Base-by-base conservation (phyloP, 2,329 filamentous ascomycete genomes). In the Pseudopyricularia cyperi region DNA sequence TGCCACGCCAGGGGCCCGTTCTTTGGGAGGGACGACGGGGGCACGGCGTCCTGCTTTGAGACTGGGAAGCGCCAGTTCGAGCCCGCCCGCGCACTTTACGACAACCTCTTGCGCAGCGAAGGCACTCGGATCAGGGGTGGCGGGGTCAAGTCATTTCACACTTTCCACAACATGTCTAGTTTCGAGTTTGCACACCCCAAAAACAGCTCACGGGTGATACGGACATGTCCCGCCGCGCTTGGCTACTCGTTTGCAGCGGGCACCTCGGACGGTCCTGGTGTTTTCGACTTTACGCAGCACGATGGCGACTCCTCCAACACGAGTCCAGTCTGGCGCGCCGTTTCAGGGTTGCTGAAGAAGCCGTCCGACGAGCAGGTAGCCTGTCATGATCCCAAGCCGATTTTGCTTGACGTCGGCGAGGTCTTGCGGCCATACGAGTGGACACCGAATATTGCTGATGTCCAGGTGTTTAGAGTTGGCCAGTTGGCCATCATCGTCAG, bases 221-320 rank as follows among this genome's bases (percentile, higher is more conserved):
- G 72, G 37, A 95, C 89, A 0, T 95, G 90, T 60, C 83, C 89
- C 15, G 89, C 89, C 1, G 89, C 89, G 1, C 71, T 96, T 52
- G 90, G 90, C 3, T 91, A 91, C 63, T 88, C 86, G 1, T 96
- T 96, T 62, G 89, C 89, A 1, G 90, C 86, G 3, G 90, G 90
- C 19, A 96, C 90, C 0, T 87, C 87, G 0, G 90, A 96, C 60
- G 87, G 90, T 0, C 89, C 90, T 0, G 90, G 90, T 2, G 80
- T 80, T 0, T 93, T 94, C 60, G 90, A 95, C 68, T 95, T 95
- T 63, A 93, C 87, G 1, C 91, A 97, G 63, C 90, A 89, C 57
- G 79, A 87, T 57, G 83, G 82, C 32, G 73, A 79, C n/a, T 83
- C 88, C 0, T 76, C 80, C 39, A 77, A 76, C 22, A 75, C 72